Evolutionary conservation across 495 filamentous ascomycete species (phyloP), one percentile per base, ranked within the genome.

Genomic region (Hypoxylon rickii): DNA sequence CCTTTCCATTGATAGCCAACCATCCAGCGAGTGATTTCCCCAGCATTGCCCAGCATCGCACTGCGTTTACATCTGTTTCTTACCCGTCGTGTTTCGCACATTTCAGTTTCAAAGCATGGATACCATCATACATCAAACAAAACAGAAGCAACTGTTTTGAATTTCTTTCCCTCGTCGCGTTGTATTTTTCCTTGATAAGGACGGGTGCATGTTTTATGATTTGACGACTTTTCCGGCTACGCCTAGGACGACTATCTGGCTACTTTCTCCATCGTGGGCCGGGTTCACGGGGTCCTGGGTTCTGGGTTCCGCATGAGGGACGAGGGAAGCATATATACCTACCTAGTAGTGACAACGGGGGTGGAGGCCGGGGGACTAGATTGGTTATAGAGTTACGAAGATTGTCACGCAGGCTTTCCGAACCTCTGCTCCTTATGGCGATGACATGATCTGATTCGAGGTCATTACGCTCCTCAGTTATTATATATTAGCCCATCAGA

Each of bases 401-500:
- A 54, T 54, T 53, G 50, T 49, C 31, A 33, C 44, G 38, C 43
- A 47, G 33, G 37, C 37, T 37, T 13, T 44, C 24, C 20, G 12
- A 6, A 11, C 24, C 50, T 40, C 33, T 44, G 5, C 16, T 33
- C 16, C 26, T 45, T 2, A 34, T 44, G 12, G 7, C 2, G 22
- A 44, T 31, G 10, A 31, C n/a, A n/a, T 44, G 19, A 18, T 13
- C 24, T 12, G 1, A 44, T 24, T 44, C 13, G 17, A 22, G 24
- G 24, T 29, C 24, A 29, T 29, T 29, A n/a, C n/a, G n/a, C n/a
- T 29, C 24, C 24, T 5, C 10, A 29, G 10, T 4, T 29, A 29
- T 29, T 10, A 5, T 29, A 29, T n/a, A n/a, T n/a, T n/a, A n/a
- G n/a, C n/a, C n/a, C n/a, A n/a, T n/a, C n/a, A n/a, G n/a, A n/a